Evolutionary conservation across 805 yeast genomes (phyloP), one percentile per base, ranked within the genome.

Genomic region (Candida pseudofarinosa): DNA sequence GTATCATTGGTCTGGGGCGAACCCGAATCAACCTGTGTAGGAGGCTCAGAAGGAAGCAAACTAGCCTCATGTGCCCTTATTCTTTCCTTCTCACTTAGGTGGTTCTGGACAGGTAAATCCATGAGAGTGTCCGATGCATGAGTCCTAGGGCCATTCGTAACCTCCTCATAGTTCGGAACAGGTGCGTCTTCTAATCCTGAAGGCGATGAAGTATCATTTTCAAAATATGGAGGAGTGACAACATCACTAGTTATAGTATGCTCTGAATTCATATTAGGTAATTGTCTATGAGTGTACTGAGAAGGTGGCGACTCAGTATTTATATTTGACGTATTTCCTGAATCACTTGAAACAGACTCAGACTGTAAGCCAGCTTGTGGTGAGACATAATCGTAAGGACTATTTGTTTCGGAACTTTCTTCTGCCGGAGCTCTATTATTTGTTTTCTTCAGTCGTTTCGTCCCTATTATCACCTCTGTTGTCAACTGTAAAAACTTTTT

Each of bases 401-500:
- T 23, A 23, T 23, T 23, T 7, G 28, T 10, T 23, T 23, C 28
- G 6, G 28, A 10, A 10, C 28, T 23, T 23, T 23, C 28, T 23
- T 23, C 28, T 10, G 10, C 28, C 10, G 28, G 28, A 23, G 46
- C 47, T 19, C 35, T 48, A 43, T 4, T 41, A 12, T 19, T 34
- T 4, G 28, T n/a, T 19, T 18, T 15, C 14, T 26, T 26, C 39
- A 37, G 39, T 42, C n/a, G 49, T 51, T 79, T 83, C 0, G 95
- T 88, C 3, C 97, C 97, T 19, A 89, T 74, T 17, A 87, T 71
- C 1, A 88, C 76, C 59, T 86, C 96, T 1, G 88, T 77, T 40
- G 89, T 86, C 55, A 88, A 65, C n/a, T 88, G 87, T 4, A 89
- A 69, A 16, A 88, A 88, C 56, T 89, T 86, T 51, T 81, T 81